Evolutionary conservation across 2,329 filamentous ascomycete species (phyloP).

Genomic region (Cordyceps militaris): DNA sequence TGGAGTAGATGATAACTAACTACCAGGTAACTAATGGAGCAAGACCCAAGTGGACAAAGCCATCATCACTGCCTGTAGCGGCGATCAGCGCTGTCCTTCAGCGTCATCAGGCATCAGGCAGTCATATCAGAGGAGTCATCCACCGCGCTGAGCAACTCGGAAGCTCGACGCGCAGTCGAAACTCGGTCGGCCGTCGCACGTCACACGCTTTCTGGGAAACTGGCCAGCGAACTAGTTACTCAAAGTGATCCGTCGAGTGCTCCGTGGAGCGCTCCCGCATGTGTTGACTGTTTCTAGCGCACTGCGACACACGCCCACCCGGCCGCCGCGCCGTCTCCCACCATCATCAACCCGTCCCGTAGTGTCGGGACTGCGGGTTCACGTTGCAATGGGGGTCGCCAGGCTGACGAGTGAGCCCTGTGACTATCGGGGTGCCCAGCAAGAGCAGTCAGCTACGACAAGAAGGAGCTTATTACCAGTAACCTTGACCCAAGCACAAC

Average conservation of each 20-base stretch:
- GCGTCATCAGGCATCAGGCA: background rate
- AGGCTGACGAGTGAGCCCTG: constrained; percentile 5
- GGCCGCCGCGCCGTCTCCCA: background rate
- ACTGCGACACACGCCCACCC: background rate
- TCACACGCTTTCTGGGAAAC: background rate
- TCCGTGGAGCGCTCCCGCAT: background rate
- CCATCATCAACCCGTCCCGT: background rate
- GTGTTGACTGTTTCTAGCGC: background rate
- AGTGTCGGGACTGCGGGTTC: background rate
- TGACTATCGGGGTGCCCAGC: background rate
- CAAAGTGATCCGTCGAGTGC: too few relatives aligned
- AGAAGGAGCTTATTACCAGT: background rate
- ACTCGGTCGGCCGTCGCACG: background rate
- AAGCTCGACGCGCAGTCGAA: background rate
- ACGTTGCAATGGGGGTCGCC: background rate
- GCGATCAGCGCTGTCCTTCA: background rate
- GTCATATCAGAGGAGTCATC: background rate
- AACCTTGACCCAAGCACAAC: background rate
- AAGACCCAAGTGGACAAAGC: background rate
- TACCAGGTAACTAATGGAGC: too few relatives aligned
- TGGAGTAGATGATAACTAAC: too few relatives aligned
- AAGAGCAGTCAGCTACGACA: background rate
- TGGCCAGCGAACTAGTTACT: background rate
- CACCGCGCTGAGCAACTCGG: background rate
- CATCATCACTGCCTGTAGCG: background rate